Base-by-base conservation (phyloP, 768 basidiomycete genomes). In the Naganishia friedmannii region DNA sequence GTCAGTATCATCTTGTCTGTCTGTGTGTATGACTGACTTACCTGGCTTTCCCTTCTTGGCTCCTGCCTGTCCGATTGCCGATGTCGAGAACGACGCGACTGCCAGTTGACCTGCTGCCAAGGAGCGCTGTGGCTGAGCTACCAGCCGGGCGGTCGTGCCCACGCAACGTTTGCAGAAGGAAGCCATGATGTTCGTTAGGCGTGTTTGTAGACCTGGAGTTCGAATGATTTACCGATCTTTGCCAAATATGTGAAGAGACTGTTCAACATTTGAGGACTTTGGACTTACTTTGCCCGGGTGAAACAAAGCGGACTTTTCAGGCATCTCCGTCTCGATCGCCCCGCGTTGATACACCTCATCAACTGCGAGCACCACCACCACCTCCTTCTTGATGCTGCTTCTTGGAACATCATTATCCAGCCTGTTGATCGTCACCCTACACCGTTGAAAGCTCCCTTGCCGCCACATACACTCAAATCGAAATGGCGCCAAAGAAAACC, bases 31-130 rank as follows among this genome's bases (percentile, higher is more conserved):
- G 8, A 13, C 45, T 9, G 23, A 60, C 63, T 55, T 28, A 70
- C 69, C 63, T 39, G 69, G 60, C n/a, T 60, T 66, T 68, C 72
- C 72, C 31, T 69, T 68, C 54, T 73, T 73, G 9, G 70, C 72
- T 34, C 66, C 74, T 28, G 74, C 74, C 17, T 71, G 54, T 28
- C 51, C 70, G 26, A 70, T 53, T 32, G 72, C 63, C 37, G 73
- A 72, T 13, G 73, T 72, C 6, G 71, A 69, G 19, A 75, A 66
- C 45, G 73, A 39, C 5, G 57, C 56, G 19, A 46, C 26, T n/a
- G 45, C 56, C 42, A 69, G 12, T 29, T 21, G 39, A 45, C 60
- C 26, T 26, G 60, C 23, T 2, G 57, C 32, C 13, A 46, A 29
- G 12, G 37, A 42, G 9, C 60, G 29, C 45, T 45, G 29, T 10